Evolutionary conservation across 257 asterid genomes (phyloP).

Genomic region (Nemophila menziesii): DNA sequence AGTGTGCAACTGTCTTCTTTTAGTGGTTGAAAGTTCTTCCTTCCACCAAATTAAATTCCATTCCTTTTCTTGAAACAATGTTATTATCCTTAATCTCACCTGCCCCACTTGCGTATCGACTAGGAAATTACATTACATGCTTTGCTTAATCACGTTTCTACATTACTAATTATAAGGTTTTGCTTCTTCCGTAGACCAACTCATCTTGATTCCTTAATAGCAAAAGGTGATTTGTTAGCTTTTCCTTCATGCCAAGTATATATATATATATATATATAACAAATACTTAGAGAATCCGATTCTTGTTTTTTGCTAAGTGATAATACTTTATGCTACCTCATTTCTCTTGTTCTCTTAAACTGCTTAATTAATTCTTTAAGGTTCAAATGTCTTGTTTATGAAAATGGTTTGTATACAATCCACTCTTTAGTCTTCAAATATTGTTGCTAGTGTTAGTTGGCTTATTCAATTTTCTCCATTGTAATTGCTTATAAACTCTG

Average conservation of each 20-base stretch:
- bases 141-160: too few relatives aligned
- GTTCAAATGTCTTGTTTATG: neutral
- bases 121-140: too few relatives aligned
- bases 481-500: neutral
- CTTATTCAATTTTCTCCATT: neutral
- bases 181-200: neutral
- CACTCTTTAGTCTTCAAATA: too few relatives aligned
- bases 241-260: neutral
- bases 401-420: neutral
- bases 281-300: slow-evolving; percentile 23
- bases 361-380: neutral
- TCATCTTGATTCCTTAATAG: neutral
- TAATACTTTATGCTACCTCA: slow-evolving; percentile 6
- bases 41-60: too few relatives aligned
- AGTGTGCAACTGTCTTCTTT: too few relatives aligned
- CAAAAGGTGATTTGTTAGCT: neutral
- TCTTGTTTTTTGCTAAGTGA: slow-evolving; percentile 13
- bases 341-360: neutral
- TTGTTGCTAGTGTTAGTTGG: slow-evolving; percentile 1
- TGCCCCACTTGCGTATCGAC: too few relatives aligned
- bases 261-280: neutral
- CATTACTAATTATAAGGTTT: too few relatives aligned
- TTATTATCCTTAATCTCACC: too few relatives aligned
- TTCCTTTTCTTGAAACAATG: too few relatives aligned
- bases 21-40: too few relatives aligned